Base-by-base conservation (phyloP, 495 filamentous ascomycete genomes). In the Podospora fimiseda region DNA sequence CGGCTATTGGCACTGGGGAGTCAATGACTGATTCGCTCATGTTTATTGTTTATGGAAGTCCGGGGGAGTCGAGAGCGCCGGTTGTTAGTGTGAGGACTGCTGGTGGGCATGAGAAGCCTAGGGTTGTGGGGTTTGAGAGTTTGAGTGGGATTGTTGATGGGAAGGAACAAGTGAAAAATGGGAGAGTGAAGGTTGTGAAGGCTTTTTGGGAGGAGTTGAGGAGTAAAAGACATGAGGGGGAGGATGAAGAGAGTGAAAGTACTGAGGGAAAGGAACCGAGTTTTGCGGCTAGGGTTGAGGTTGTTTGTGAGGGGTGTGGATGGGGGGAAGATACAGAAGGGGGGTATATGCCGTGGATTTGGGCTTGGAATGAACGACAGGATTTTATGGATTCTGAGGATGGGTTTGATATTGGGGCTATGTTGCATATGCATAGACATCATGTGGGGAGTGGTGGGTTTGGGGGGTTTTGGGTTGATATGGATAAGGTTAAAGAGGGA, bases 1-100 rank as follows among this genome's bases (percentile, higher is more conserved):
- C 59, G 3, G 65, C 65, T 30, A 40, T 68, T 38, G 65, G 65
- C 20, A 52, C 61, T 7, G 65, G 65, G n/a, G 42, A 50, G 15
- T 24, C 27, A 1, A 68, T 68, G 65, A 54, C 51, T 14, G 61
- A 59, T 11, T 53, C 65, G 1, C 36, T 68, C 2, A 68, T 68
- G 59, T 59, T 68, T 43, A 53, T 68, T 23, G 59, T 68, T 39
- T 68, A 65, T 23, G 65, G 65, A 42, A 59, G 65, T 38, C 64
- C 65, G 3, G 15, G 30, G 1, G 46, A 53, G 9, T 22, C 36
- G 2, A 27, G 43, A 20, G 38, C 50, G 13, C 65, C 65, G 11
- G 52, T 56, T 19, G 24, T 68, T 19, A 68, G 65, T 50, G 57
- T 68, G 38, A 48, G 65, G 16, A 65, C 59, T 20, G 51, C 45